Conservation (phyloP, 805 yeast species). For the Metahyphopichia silvanorum region DNA sequence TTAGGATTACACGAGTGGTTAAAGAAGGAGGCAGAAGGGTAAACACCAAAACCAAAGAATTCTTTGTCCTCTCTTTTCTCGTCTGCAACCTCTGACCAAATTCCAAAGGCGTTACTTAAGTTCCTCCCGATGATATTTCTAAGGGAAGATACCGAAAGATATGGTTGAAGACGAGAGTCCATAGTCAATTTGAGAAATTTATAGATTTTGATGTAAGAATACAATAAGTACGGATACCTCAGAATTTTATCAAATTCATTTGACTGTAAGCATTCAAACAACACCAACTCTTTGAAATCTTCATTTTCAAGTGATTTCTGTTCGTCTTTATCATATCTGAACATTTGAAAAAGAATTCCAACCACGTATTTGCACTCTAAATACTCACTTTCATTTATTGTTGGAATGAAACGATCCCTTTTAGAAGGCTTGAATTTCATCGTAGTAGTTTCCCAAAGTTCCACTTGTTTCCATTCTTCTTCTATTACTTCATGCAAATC, state of each 20-base stretch:
- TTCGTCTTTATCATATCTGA: conserved; percentile 11
- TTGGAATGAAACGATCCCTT: conserved; percentile 33
- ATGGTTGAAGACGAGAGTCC: conserved; percentile 29
- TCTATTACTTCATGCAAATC: conserved; percentile 11
- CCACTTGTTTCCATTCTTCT: conserved; percentile 36
- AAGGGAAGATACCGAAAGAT: conserved; percentile 35
- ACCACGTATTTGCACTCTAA: conserved; percentile 48
- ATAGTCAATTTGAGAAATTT: conserved; percentile 43
- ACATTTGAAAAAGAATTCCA: conserved; percentile 29
- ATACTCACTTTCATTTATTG: conserved; percentile 52
- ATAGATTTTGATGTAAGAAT: conserved; percentile 46
- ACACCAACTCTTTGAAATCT: conserved; percentile 12
- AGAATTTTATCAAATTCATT: conserved; percentile 46
- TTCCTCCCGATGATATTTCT: conserved; percentile 55
- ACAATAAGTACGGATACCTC: conserved; percentile 45
- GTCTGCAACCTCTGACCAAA: conserved; percentile 47
- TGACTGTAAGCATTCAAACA: conserved; percentile 47
- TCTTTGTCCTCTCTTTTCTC: conserved; percentile 45
- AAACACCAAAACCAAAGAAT: conserved; percentile 58
- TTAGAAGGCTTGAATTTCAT: conserved; percentile 33
- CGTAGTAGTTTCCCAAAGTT: conserved; percentile 34
- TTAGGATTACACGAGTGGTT: conserved; percentile 68
- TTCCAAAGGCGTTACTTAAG: conserved; percentile 67
- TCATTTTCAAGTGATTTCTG: neutral
- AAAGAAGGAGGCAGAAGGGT: conserved; percentile 63